Conservation (phyloP, 106 monocot genomes). For the Alisma plantagoaquatica region DNA sequence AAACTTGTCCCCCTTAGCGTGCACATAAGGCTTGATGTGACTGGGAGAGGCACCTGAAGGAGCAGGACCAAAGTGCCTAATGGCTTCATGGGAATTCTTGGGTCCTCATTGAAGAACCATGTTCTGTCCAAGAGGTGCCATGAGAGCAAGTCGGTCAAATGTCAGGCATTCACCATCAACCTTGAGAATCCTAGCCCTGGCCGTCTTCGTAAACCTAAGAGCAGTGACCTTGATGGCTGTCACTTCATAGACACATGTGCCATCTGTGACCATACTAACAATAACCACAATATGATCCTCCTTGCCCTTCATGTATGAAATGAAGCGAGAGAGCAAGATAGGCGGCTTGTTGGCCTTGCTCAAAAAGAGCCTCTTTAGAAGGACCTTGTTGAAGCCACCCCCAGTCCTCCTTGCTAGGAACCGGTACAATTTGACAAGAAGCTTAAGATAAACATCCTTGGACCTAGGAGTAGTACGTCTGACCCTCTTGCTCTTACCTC, state of each 20-base stretch:
- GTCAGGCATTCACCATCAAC: constrained; percentile 87
- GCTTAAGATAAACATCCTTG: constrained; percentile 92
- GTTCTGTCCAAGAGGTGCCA: constrained; percentile 67
- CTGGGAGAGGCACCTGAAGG: constrained; percentile 23
- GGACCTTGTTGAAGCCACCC: constrained; percentile 67
- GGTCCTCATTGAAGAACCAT: constrained; percentile 28
- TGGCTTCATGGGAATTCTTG: constrained; percentile 15
- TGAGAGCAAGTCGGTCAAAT: constrained; percentile 85
- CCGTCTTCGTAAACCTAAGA: constrained; percentile 82
- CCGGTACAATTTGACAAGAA: constrained; percentile 64
- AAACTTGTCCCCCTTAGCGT: constrained; percentile 14
- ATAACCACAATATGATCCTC: constrained; percentile 62
- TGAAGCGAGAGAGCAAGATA: constrained; percentile 56
- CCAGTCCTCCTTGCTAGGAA: constrained; percentile 82
- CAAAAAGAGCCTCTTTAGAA: constrained; percentile 82
- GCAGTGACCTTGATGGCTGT: constrained; percentile 80
- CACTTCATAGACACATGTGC: constrained; percentile 62
- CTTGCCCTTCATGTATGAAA: constrained; percentile 65
- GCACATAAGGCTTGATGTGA: constrained; percentile 24
- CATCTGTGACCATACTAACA: constrained; percentile 83
- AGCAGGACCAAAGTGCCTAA: constrained; percentile 21
- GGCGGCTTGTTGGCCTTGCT: constrained; percentile 82
- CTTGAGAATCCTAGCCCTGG: constrained; percentile 71
- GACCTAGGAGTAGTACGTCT: constrained; percentile 78
- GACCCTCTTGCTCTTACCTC: constrained; percentile 84